phyloP scores from a whole-genome alignment of 129 eudicot genomes.

The Flaveria sonorensis region DNA sequence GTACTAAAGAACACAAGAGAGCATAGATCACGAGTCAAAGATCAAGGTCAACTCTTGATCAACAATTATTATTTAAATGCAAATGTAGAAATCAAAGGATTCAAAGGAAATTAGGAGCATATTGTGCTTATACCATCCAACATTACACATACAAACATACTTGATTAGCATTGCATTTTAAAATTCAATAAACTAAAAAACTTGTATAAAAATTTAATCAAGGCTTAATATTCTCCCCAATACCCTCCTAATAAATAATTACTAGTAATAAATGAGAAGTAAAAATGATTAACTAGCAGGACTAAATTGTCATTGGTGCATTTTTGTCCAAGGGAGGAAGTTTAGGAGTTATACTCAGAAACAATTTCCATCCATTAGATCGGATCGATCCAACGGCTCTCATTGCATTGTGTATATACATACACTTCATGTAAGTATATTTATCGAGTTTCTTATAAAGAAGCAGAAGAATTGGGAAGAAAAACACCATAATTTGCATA shows the following conservation, averaged over 20 bases:
- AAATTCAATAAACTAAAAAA: neutral
- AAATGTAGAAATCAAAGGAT: slow-evolving; percentile 21
- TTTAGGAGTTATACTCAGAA: slow-evolving; percentile 47
- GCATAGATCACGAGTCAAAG: neutral
- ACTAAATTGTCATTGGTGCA: slow-evolving; percentile 13
- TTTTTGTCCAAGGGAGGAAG: slow-evolving; percentile 40
- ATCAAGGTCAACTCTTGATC: neutral
- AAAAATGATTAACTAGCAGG: slow-evolving; percentile 29
- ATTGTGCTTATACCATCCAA: slow-evolving; percentile 8
- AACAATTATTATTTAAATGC: neutral
- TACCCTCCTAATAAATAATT: slow-evolving; percentile 37
- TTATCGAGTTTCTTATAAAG: slow-evolving; percentile 27
- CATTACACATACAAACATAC: slow-evolving; percentile 1
- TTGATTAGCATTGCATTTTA: slow-evolving; percentile 7
- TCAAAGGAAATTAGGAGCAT: too few species aligned
- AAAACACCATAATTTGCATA: slow-evolving; percentile 31
- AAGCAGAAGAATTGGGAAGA: slow-evolving; percentile 23
- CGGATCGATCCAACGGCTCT: slow-evolving; percentile 38
- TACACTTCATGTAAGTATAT: slow-evolving; percentile 26
- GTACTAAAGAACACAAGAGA: neutral
- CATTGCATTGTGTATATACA: slow-evolving; percentile 17
- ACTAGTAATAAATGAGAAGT: slow-evolving; percentile 23
- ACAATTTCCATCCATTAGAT: slow-evolving; percentile 42
- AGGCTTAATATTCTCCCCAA: slow-evolving; percentile 42
- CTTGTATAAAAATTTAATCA: slow-evolving; percentile 17